A percentile compares a stretch with the other conserved stretches of the same genome.
Conservation (phyloP, 75 land plant species). For the Adiantum capillusveneris region DNA sequence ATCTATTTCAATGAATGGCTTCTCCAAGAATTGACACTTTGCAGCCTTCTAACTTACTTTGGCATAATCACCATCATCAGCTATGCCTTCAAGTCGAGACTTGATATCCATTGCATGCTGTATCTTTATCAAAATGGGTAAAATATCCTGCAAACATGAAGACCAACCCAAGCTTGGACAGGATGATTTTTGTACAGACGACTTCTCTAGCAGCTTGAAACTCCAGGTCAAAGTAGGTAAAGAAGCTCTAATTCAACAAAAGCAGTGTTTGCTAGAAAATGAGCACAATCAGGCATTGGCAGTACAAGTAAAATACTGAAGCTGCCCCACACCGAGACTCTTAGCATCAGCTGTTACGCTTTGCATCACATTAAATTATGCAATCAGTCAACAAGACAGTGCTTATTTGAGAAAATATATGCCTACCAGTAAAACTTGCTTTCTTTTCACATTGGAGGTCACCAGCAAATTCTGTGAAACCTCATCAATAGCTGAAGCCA, state of each 20-base stretch:
- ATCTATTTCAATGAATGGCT: background rate
- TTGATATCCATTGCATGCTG: slow-evolving; percentile 67
- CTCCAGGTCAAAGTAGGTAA: background rate
- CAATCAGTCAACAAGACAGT: too few relatives aligned
- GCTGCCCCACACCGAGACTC: too few relatives aligned
- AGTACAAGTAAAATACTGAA: too few relatives aligned
- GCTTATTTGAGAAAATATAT: too few relatives aligned
- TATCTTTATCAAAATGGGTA: slow-evolving; percentile 80
- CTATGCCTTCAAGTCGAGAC: slow-evolving; percentile 55
- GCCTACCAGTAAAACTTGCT: slow-evolving; percentile 74
- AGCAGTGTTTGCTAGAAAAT: too few relatives aligned
- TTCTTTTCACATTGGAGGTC: slow-evolving; percentile 66
- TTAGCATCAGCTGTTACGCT: too few relatives aligned
- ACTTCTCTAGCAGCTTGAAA: background rate
- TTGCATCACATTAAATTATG: too few relatives aligned
- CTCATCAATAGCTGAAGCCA: slow-evolving; percentile 72
- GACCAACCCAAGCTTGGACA: too few relatives aligned
- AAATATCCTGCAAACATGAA: slow-evolving; percentile 52
- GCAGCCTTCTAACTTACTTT: slow-evolving; percentile 33
- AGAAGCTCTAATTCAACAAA: too few relatives aligned
- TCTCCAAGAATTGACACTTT: too few relatives aligned
- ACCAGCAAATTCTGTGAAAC: slow-evolving; percentile 90
- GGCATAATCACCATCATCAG: slow-evolving; percentile 76
- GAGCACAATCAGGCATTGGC: too few relatives aligned
- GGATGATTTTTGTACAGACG: too few relatives aligned